Base-by-base conservation (phyloP, 352 stramenopile genomes). In the Phytophthora boehmeriae region DNA sequence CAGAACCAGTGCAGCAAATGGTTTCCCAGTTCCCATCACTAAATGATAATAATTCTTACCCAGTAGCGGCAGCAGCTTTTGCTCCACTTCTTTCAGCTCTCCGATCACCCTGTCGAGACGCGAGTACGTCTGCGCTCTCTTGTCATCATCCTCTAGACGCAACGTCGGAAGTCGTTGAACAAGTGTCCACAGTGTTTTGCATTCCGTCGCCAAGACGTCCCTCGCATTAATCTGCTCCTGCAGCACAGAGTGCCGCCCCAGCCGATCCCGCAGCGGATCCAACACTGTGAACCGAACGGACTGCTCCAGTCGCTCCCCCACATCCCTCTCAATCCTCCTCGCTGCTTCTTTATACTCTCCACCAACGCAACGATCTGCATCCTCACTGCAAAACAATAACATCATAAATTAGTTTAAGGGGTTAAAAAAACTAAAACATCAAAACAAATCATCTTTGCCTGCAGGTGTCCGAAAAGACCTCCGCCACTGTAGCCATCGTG, bases 231-330 rank as follows among this genome's bases (percentile, higher is more conserved):
- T 70, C 19, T 78, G 56, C 8, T 59, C 35, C 16, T 68, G 73
- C n/a, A 94, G 46, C 10, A 72, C 46, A 1, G 76, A 59, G 63
- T 92, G 75, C 14, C 68, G 71, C 28, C 88, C 71, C 34, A 94
- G 69, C 8, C 69, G 75, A 14, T 73, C 71, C 39, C 75, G 59
- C 4, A 94, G 48, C 8, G 86, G 83, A 48, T 92, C 83, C 44
- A 92, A 20, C 14, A 92, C 78, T 1, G 83, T 94, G 62, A 94
- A 91, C 11, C 81, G 77, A 44, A 94, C 76, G 3, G 86, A 86
- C 58, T 92, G 86, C 35, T 94, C 83, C 74, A 91, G 79, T 39
- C 78, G 67, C 20, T 92, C 77, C 0, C 73, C 82, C 22, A 83
- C 67, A 38, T 85, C 66, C 34, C 60, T 71, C n/a, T 80, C 71